Conservation (phyloP, 768 basidiomycete species). For the Rhizopogon vinicolor region DNA sequence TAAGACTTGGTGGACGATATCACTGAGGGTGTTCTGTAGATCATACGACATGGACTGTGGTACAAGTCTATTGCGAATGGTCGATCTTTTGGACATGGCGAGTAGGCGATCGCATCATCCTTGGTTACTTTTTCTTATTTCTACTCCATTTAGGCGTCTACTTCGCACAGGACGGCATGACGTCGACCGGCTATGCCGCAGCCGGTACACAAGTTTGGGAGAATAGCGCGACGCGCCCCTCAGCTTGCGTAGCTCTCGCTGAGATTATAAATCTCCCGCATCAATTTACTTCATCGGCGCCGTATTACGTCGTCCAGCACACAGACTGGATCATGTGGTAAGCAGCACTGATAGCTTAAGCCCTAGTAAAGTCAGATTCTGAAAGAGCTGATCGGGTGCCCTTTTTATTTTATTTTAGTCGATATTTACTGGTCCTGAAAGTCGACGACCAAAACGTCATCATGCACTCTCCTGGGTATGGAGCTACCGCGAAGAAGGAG, state of each 20-base stretch:
- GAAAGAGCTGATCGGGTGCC: not conserved
- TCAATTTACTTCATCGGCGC: constrained; percentile 47
- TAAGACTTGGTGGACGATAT: not conserved
- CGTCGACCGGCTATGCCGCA: constrained; percentile 45
- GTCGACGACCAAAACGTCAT: not conserved
- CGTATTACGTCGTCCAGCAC: constrained; percentile 58
- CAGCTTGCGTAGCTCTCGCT: constrained; percentile 51
- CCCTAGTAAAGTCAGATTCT: not conserved
- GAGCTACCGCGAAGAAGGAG: not conserved
- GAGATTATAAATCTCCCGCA: constrained; percentile 62
- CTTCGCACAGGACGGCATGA: constrained; percentile 51
- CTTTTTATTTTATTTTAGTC: constrained; percentile 28
- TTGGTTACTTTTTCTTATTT: not conserved
- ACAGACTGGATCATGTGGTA: constrained; percentile 72
- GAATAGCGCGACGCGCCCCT: constrained; percentile 44
- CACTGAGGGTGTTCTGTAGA: constrained; percentile 30
- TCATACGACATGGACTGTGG: constrained; percentile 71
- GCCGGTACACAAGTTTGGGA: constrained; percentile 36
- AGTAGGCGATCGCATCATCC: constrained; percentile 1
- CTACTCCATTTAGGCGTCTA: constrained; percentile 48
- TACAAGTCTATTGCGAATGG: constrained; percentile 52
- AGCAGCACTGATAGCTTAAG: constrained; percentile 18
- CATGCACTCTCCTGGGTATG: too few species aligned
- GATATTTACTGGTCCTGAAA: constrained; percentile 57
- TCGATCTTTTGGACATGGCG: constrained; percentile 60